Base-by-base conservation (phyloP, 1,284 basidiomycete genomes). In the Papiliotrema terrestris region DNA sequence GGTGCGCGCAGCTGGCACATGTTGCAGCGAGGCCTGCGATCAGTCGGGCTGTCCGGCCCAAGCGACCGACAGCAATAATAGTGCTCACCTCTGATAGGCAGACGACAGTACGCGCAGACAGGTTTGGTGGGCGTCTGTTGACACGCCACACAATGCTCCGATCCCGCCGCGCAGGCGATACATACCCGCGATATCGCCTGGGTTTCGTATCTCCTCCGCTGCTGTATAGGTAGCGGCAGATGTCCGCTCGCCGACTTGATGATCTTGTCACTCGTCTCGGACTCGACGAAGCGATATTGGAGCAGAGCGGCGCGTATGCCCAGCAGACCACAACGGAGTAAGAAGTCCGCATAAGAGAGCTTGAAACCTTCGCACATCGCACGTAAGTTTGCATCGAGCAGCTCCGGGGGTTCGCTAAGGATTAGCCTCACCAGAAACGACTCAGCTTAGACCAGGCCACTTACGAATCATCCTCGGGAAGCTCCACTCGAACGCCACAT, bases 51-150 rank as follows among this genome's bases (percentile, higher is more conserved):
- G 23, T 36, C 19, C 17, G 36, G 20, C 22, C 19, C 23, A 23
- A 9, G 35, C 26, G 6, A 39, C 41, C 11, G 25, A 43, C 29
- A 9, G 6, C 17, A 47, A n/a, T n/a, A n/a, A n/a, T n/a, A n/a
- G n/a, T 14, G 20, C 81, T 44, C 61, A 85, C 89, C 88, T 81
- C 84, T 87, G 55, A 89, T 84, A 3, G 88, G 86, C 19, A 90
- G 79, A 41, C 88, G 82, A 71, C 89, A 91, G 35, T 89, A 81
- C 0, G 86, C 82, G 67, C 89, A 91, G 1, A 76, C 72, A 0
- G 85, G 80, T 64, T 79, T 77, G 13, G 70, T 73, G 49, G 78
- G 77, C 32, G 78, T 72, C 8, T 70, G 71, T 23, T 73, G 75
- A 60, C 87, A 89, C 14, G 74, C 67, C 1, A 74, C 66, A 69